Percentiles rank a stretch among this genome's conserved stretches.
phyloP scores from a whole-genome alignment of 2,329 filamentous ascomycete genomes.

The Aspergillus felis region DNA sequence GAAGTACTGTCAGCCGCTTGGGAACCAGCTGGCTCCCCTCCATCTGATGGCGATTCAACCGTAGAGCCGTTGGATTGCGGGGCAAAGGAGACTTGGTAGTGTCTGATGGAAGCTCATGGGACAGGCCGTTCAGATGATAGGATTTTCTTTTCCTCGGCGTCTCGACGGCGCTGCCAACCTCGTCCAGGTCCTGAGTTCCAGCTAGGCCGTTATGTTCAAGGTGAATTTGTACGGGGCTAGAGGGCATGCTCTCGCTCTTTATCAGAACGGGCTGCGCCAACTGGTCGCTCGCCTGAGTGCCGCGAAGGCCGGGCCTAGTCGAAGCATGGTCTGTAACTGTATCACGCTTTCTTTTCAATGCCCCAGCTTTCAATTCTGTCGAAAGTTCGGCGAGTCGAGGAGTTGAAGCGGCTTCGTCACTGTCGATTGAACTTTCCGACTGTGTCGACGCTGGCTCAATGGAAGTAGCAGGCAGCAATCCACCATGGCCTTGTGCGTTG shows the following conservation, averaged over 20 bases:
- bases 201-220: constrained; percentile 27
- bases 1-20: constrained; percentile 17
- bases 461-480: not conserved
- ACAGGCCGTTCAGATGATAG: not conserved
- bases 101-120: not conserved
- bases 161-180: constrained; percentile 38
- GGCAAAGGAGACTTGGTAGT: not conserved
- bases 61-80: not conserved
- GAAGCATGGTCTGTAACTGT: not conserved
- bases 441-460: constrained; percentile 15
- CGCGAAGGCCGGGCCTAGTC: not conserved
- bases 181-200: constrained; percentile 61
- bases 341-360: constrained; percentile 22
- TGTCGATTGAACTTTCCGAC: constrained; percentile 8
- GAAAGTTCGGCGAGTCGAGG: not conserved
- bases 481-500: not conserved
- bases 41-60: not conserved
- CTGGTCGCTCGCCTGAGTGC: constrained; percentile 4
- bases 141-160: constrained; percentile 39
- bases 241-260: constrained; percentile 35
- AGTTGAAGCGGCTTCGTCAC: not conserved
- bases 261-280: constrained; percentile 21
- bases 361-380: not conserved
- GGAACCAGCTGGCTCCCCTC: not conserved
- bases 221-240: constrained; percentile 24